Percentiles rank a stretch among this genome's conserved stretches.
phyloP scores from a whole-genome alignment of 2,329 filamentous ascomycete genomes.

The Plenodomus biglobosus region DNA sequence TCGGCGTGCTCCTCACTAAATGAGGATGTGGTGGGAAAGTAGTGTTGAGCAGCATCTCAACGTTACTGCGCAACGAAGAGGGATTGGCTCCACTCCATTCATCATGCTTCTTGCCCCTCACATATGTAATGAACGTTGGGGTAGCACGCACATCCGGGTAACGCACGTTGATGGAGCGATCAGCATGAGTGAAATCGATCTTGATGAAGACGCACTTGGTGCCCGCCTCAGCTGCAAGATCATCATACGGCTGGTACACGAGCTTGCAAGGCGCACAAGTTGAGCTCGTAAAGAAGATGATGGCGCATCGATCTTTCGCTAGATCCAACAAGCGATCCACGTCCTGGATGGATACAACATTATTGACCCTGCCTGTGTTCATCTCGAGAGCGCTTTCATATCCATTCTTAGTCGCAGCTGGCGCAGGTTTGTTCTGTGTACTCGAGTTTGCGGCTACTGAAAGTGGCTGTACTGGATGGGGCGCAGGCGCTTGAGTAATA shows the following conservation, averaged over 20 bases:
- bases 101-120: constrained; percentile 73
- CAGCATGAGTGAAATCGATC: constrained; percentile 72
- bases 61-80: constrained; percentile 66
- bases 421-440: constrained; percentile 9
- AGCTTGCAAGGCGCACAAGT: constrained; percentile 83
- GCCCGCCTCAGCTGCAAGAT: constrained; percentile 72
- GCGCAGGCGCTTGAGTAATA: constrained; percentile 61
- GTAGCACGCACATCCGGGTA: constrained; percentile 66
- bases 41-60: constrained; percentile 73
- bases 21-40: constrained; percentile 77
- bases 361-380: constrained; percentile 57
- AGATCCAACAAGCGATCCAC: constrained; percentile 62
- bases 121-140: constrained; percentile 85
- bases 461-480: constrained; percentile 26
- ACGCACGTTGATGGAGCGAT: constrained; percentile 66
- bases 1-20: constrained; percentile 68
- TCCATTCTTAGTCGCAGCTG: constrained; percentile 7
- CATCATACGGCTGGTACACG: constrained; percentile 79
- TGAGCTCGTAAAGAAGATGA: constrained; percentile 90
- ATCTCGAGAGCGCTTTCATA: constrained; percentile 18
- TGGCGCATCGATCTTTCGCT: constrained; percentile 68
- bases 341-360: constrained; percentile 60
- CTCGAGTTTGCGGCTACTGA: constrained; percentile 11
- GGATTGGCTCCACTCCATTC: constrained; percentile 80
- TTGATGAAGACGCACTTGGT: constrained; percentile 74